Evolutionary conservation across 2,329 filamentous ascomycete species (phyloP).

Genomic region (Botrytis galanthina): DNA sequence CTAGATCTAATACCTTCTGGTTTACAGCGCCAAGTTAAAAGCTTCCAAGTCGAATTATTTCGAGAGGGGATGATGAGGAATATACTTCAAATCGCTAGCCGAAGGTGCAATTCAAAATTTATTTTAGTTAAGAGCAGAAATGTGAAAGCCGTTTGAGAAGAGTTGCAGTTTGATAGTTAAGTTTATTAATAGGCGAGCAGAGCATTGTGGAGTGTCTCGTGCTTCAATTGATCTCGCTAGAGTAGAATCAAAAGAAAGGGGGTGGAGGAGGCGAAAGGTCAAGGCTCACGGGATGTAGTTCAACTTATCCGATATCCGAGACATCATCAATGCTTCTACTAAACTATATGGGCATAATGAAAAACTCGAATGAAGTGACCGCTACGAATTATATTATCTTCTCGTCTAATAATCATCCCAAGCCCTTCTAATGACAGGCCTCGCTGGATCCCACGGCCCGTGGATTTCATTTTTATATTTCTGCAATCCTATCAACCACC

Average conservation of each 20-base stretch:
- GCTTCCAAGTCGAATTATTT: not conserved
- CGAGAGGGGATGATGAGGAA: not conserved
- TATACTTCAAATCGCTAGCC: not conserved
- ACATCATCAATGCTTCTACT: not conserved
- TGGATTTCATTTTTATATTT: constrained; percentile 99
- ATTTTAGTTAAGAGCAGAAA: not conserved
- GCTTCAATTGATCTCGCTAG: not conserved
- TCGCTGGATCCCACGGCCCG: constrained; percentile 94
- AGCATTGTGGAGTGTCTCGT: not conserved
- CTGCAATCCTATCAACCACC: constrained; percentile 96
- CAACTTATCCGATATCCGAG: not conserved
- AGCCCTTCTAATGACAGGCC: constrained; percentile 69
- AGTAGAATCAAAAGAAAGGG: not conserved
- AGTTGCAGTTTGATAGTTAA: not conserved
- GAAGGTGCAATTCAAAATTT: not conserved
- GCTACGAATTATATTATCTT: too few species aligned
- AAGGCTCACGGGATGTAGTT: not conserved
- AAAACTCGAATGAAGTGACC: not conserved
- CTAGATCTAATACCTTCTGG: not conserved
- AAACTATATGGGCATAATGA: not conserved
- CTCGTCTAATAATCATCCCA: constrained; percentile 18
- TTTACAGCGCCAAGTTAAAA: not conserved
- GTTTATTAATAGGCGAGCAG: not conserved
- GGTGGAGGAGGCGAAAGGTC: not conserved
- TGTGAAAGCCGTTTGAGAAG: not conserved